Evolutionary conservation across 257 asterid genomes (phyloP), one percentile per base, ranked within the genome.

Genomic region (Henckelia pumila): DNA sequence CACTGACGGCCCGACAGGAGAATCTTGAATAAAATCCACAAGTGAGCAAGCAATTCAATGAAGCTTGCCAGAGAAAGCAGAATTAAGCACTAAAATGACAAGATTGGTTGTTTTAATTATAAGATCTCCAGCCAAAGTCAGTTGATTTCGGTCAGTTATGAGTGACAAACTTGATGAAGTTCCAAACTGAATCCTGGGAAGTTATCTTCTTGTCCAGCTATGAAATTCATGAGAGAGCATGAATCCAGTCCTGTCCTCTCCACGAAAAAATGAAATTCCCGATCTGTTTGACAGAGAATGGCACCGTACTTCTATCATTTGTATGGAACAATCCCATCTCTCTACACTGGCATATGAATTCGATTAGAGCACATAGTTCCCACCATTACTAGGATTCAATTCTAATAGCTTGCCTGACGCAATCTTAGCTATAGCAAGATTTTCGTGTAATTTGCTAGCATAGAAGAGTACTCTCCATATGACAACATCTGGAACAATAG

Each of bases 401-500:
- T 77, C 70, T 26, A 77, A 64, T 60, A 80, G 69, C 62, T 74
- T 77, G 49, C 23, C 30, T 20, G 56, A 44, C 47, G 82, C 82
- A 49, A 80, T 60, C 72, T 77, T 77, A 40, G 80, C 80, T 26
- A 77, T 62, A 66, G 28, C 59, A 57, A 77, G 61, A 59, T 71
- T 71, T 26, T 75, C 71, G 20, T 77, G 74, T 56, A 71, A 72
- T 61, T 75, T 77, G 57, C 85, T 62, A 64, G 78, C 82, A 67
- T 71, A 60, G 33, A 80, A 73, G 56, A 74, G 53, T 47, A 77
- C 74, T 65, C 82, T 80, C 85, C 85, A 77, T 28, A 74, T 56
- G n/a, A 73, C 76, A 44, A 64, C 71, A 60, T 74, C 80, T 14
- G 82, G 71, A 20, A 6, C 78, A 52, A 68, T 35, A 3, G 80